Evolutionary conservation across 441 rosid species (phyloP).

Genomic region (Aleurites moluccanus): DNA sequence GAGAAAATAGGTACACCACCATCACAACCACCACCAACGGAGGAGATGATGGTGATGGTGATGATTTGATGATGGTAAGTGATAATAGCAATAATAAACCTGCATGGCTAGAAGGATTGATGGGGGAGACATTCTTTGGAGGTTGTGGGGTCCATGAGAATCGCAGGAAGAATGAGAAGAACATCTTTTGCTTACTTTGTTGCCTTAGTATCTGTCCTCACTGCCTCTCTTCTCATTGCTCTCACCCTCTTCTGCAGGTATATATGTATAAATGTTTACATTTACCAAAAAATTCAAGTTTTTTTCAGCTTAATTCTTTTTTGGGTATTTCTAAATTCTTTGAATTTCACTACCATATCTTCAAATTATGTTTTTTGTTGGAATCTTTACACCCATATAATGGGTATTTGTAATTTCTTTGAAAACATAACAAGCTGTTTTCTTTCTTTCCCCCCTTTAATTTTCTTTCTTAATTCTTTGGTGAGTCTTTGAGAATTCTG

Average conservation of each 20-base stretch:
- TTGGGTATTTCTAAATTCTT: conserved; percentile 14
- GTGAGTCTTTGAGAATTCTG: conserved; percentile 6
- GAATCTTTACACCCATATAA: not conserved
- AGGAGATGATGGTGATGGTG: conserved; percentile 6
- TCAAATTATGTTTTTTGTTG: not conserved
- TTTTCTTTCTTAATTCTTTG: conserved; percentile 10
- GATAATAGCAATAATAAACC: conserved; percentile 32
- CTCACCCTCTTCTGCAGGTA: conserved; percentile 94
- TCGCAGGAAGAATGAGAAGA: conserved; percentile 86
- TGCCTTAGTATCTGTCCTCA: conserved; percentile 88
- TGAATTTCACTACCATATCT: not conserved
- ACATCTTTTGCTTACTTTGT: conserved; percentile 84
- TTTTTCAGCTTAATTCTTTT: not conserved
- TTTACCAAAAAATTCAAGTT: not conserved
- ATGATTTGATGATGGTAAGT: conserved; percentile 27
- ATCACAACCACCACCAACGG: not conserved
- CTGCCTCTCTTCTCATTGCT: conserved; percentile 82
- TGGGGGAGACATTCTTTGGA: conserved; percentile 75
- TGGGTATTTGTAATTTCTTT: too few species aligned
- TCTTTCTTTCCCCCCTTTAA: not conserved
- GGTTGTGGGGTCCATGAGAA: conserved; percentile 64
- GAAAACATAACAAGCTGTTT: not conserved
- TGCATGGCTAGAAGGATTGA: conserved; percentile 83
- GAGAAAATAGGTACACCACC: conserved; percentile 18
- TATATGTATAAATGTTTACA: too few species aligned